Evolutionary conservation across 2,329 filamentous ascomycete species (phyloP), one percentile per base, ranked within the genome.

Genomic region (Clarireedia hainanense): DNA sequence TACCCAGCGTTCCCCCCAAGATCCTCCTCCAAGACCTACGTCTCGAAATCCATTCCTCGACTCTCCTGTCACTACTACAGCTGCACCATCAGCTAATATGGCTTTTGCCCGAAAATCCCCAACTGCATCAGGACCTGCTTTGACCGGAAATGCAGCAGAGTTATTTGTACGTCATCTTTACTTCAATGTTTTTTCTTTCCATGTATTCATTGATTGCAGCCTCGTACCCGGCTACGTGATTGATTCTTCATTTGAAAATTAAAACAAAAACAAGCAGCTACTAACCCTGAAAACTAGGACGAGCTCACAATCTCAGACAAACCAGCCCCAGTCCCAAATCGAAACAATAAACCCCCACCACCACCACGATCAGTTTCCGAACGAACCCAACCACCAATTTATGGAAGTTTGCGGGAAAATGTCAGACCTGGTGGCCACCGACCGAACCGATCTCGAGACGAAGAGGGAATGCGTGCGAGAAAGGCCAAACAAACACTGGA

Each of bases 11-110:
- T 85, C 80, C 61, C 83, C 79, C 59, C 83, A 83, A 68, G 80
- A 82, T 60, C 73, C 75, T 64, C 73, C 75, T 64, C 68, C 65
- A 64, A 79, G 84, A 67, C 85, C 84, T 55, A 72, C 83, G 57
- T 89, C 86, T 64, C 81, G 82, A 70, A 91, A 91, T 65, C 88
- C 88, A 37, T 91, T 91, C 68, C 78, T 91, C 61, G 86, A 87
- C 64, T 75, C 71, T 51, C 67, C 73, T 52, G n/a, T 55, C 36
- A 54, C 52, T 34, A 59, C 57, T 55, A 50, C 54, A 50, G 42
- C 45, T 27, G 27, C 40, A 62, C 74, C 75, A 34, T 70, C 75
- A 20, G 74, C 76, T 58, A 74, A 72, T 58, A 80, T 82, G 79
- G 71, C 79, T 49, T 71, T 73, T 55, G 65, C 73, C 27, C 43